Evolutionary conservation across 2,329 filamentous ascomycete species (phyloP).

Genomic region (Gnomoniopsis sp.): DNA sequence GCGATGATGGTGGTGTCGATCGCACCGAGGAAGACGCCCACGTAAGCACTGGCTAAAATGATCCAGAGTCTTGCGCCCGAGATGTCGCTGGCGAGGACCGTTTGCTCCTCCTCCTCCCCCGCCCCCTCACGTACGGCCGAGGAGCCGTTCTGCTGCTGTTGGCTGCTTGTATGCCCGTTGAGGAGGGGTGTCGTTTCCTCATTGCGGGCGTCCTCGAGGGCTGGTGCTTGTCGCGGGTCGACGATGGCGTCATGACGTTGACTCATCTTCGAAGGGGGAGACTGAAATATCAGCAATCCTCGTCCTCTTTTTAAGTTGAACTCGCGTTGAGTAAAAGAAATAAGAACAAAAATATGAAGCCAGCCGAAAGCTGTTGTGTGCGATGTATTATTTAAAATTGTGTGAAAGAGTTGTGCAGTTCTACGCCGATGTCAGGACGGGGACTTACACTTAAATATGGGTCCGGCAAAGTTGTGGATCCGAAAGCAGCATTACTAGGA

Average conservation of each 20-base stretch:
- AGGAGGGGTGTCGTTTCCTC: conserved; percentile 20
- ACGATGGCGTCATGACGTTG: conserved; percentile 3
- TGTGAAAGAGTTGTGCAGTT: too few species aligned
- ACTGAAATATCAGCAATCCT: too few species aligned
- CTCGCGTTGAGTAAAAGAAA: too few species aligned
- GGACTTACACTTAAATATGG: too few species aligned
- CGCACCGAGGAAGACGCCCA: conserved; percentile 62
- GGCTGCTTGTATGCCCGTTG: conserved; percentile 2
- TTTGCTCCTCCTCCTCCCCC: conserved; percentile 43
- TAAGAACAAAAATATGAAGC: too few species aligned
- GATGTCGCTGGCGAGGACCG: conserved; percentile 46
- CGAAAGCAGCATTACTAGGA: too few species aligned
- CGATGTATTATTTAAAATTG: too few species aligned
- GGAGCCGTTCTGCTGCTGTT: background rate
- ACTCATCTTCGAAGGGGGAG: background rate
- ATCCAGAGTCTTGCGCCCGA: conserved; percentile 46
- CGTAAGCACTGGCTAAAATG: conserved; percentile 53
- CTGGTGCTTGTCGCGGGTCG: conserved; percentile 11
- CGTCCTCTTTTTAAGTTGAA: too few species aligned
- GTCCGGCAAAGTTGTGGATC: too few species aligned
- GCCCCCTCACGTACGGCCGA: too few species aligned
- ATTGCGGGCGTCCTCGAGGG: background rate
- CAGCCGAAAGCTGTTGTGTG: too few species aligned
- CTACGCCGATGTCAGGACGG: too few species aligned
- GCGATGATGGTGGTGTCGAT: conserved; percentile 81